These are phyloP conservation scores for Tricladium varicosporioides DNA, from an alignment of 2,329 filamentous ascomycete species.

Conservation along the genomic window DNA sequence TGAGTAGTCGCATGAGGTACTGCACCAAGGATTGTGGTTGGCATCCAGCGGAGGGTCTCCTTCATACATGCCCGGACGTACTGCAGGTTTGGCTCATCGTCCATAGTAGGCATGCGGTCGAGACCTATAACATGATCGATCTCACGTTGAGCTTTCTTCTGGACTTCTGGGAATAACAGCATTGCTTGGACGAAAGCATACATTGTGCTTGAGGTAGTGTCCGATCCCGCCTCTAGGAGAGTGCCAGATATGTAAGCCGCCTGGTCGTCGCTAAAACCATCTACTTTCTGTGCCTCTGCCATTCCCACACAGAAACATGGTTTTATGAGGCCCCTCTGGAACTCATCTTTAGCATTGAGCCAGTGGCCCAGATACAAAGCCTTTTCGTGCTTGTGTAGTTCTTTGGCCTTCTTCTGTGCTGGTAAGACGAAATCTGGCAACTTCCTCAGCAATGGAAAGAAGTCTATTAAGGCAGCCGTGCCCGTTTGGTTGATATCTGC, in stretches of 20 bases:
- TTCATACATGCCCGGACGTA: constrained; percentile 42
- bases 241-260: constrained; percentile 31
- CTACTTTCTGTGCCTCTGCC: constrained; percentile 18
- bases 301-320: constrained; percentile 17
- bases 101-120: constrained; percentile 36
- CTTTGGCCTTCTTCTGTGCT: constrained; percentile 38
- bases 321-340: background rate
- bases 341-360: background rate
- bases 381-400: constrained; percentile 42
- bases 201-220: constrained; percentile 38
- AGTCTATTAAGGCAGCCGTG: constrained; percentile 46
- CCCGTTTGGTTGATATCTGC: constrained; percentile 43
- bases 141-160: constrained; percentile 41
- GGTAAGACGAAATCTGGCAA: constrained; percentile 43
- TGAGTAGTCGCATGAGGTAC: constrained; percentile 41
- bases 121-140: constrained; percentile 40
- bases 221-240: constrained; percentile 38
- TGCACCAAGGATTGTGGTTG: constrained; percentile 40
- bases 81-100: constrained; percentile 40
- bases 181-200: constrained; percentile 39
- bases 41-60: constrained; percentile 30
- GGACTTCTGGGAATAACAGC: constrained; percentile 37
- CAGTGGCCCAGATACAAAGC: constrained; percentile 1
- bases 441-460: constrained; percentile 40
- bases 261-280: constrained; percentile 23